Evolutionary conservation across 2,329 filamentous ascomycete genomes (phyloP).

Genomic region (Diaporthe eres): DNA sequence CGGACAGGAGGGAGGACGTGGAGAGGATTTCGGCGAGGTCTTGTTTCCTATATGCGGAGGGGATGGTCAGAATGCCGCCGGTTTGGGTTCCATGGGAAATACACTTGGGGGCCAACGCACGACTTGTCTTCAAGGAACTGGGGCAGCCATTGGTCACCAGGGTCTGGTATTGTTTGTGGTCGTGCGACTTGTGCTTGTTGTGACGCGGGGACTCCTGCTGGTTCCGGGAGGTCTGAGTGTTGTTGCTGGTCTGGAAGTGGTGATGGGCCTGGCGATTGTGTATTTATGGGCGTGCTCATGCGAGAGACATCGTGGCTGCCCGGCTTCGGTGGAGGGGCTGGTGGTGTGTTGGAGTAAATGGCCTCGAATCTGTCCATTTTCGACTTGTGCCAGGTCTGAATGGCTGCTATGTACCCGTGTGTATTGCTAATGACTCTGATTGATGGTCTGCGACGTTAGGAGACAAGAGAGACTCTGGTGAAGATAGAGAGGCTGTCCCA

Average conservation of each 20-base stretch:
- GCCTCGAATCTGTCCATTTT: conserved; percentile 43
- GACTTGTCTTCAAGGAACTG: conserved; percentile 83
- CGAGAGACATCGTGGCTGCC: conserved; percentile 78
- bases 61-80: not conserved
- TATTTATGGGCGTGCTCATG: conserved; percentile 72
- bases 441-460: not conserved
- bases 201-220: conserved; percentile 45
- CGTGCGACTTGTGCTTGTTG: conserved; percentile 47
- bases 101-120: conserved; percentile 62
- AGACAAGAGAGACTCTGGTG: not conserved
- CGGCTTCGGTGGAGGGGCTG: conserved; percentile 80
- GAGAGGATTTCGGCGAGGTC: conserved; percentile 81
- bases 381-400: no score
- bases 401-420: not conserved
- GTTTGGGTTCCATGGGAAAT: conserved; percentile 37
- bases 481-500: not conserved
- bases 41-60: conserved; percentile 71
- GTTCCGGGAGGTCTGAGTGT: conserved; percentile 45
- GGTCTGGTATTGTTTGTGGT: conserved; percentile 64
- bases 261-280: conserved; percentile 60
- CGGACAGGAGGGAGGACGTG: conserved; percentile 76
- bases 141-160: conserved; percentile 84
- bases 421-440: no score
- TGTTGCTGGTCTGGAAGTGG: conserved; percentile 51
- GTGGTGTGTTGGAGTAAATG: conserved; percentile 69